Percentiles rank a stretch among this genome's conserved stretches.
Conservation (phyloP, 345 rosid genomes). For the Corchorus capsularis region DNA sequence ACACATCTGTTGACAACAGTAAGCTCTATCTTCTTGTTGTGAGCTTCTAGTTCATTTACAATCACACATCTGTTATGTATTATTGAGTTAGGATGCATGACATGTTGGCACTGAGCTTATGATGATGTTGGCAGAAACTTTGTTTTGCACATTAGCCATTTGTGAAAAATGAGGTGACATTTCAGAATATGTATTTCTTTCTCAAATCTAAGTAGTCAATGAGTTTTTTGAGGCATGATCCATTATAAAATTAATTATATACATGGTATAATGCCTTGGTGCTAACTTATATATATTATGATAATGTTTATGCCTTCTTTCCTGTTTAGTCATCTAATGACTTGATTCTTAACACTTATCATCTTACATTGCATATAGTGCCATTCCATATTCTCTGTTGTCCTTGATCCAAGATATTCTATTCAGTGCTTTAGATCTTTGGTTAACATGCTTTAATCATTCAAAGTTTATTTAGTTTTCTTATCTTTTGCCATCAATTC, state of each 20-base stretch:
- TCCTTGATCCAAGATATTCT: neutral
- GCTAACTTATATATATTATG: neutral
- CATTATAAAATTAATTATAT: neutral
- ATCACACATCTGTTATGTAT: neutral
- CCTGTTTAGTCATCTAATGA: neutral
- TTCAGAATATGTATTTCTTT: neutral
- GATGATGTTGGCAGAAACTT: neutral
- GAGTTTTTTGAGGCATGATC: neutral
- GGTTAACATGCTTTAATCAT: neutral
- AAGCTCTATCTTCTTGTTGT: slow-evolving; percentile 18
- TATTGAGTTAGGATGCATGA: slow-evolving; percentile 6
- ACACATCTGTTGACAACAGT: slow-evolving; percentile 36
- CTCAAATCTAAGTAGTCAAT: neutral
- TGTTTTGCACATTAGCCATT: neutral
- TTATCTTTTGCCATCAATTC: slow-evolving; percentile 18
- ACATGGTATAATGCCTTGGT: neutral
- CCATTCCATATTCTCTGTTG: neutral
- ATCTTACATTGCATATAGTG: neutral
- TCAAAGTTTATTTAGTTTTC: neutral
- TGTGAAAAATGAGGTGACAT: neutral
- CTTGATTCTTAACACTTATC: neutral
- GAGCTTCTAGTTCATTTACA: slow-evolving; percentile 13
- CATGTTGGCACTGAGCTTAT: neutral
- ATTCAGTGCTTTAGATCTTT: neutral
- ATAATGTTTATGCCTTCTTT: neutral